Conservation (phyloP, 2,329 filamentous ascomycete genomes). For the Claviceps lovelessii region DNA sequence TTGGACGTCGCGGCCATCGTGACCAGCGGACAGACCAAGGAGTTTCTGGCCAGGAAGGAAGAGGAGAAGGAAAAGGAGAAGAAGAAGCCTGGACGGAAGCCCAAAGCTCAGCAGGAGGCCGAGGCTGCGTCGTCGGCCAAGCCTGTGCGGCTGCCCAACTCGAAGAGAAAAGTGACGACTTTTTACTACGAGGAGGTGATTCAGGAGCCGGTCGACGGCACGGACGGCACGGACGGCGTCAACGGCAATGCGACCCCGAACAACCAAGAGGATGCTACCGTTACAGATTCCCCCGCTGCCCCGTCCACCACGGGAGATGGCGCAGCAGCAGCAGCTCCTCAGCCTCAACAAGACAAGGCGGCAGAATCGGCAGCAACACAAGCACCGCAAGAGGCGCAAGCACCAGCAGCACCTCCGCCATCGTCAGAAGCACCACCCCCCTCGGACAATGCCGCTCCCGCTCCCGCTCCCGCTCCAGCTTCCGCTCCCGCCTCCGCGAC, state of each 20-base stretch:
- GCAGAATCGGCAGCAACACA: not conserved
- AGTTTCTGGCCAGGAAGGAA: constrained; percentile 72
- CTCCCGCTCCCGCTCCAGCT: not conserved
- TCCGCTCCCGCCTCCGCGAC: constrained; percentile 10
- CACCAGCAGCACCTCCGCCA: constrained; percentile 6
- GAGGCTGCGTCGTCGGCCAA: constrained; percentile 38
- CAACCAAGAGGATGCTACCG: not conserved
- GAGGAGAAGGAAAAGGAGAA: constrained; percentile 70
- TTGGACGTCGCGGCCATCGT: constrained; percentile 77
- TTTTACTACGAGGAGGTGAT: constrained; percentile 62
- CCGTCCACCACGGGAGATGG: not conserved
- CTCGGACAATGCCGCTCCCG: constrained; percentile 9
- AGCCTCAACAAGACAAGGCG: too few species aligned
- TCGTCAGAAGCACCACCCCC: not conserved
- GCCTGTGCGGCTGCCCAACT: constrained; percentile 51
- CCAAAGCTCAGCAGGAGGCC: constrained; percentile 39
- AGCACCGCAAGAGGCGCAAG: not conserved
- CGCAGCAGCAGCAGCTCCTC: constrained; percentile 3
- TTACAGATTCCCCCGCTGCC: not conserved
- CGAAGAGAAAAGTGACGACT: constrained; percentile 51
- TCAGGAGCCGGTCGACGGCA: constrained; percentile 34
- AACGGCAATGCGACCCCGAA: constrained; percentile 3
- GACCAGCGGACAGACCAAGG: constrained; percentile 64
- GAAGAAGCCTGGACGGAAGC: constrained; percentile 40
- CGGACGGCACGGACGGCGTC: too few species aligned